Percentiles rank a stretch among this genome's conserved stretches.
These are phyloP conservation scores for Apiospora arundinis DNA, from an alignment of 2,329 filamentous ascomycete species.

Conservation along the genomic window DNA sequence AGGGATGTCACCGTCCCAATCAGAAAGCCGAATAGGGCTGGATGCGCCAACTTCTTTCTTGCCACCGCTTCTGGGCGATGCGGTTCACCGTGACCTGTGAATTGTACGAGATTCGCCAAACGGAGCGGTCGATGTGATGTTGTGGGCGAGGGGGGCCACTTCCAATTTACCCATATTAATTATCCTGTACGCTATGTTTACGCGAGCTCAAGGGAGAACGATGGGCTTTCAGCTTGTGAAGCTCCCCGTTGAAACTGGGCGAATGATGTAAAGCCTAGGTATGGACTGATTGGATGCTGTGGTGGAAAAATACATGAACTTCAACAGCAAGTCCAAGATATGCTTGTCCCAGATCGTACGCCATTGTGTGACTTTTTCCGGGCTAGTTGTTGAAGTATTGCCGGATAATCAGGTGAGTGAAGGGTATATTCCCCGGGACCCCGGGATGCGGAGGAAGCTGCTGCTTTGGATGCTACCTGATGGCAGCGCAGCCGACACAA, in stretches of 20 bases:
- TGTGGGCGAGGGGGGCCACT: background rate
- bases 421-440: constrained; percentile 1
- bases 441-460: background rate
- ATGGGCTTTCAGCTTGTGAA: background rate
- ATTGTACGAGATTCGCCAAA: background rate
- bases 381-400: background rate
- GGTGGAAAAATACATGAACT: background rate
- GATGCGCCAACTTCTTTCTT: background rate
- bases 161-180: constrained; percentile 15
- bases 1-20: background rate
- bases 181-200: background rate
- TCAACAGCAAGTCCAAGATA: background rate
- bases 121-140: background rate
- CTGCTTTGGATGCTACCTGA: background rate
- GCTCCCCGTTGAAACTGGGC: background rate
- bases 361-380: no score
- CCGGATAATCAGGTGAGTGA: constrained; percentile 19
- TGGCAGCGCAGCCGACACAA: background rate
- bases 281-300: background rate
- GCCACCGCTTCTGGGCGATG: background rate
- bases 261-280: background rate
- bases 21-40: background rate
- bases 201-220: background rate
- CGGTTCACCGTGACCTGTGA: background rate
- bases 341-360: background rate